phyloP scores from a whole-genome alignment of 2,329 filamentous ascomycete species.

The Ophiosphaerella narmari region DNA sequence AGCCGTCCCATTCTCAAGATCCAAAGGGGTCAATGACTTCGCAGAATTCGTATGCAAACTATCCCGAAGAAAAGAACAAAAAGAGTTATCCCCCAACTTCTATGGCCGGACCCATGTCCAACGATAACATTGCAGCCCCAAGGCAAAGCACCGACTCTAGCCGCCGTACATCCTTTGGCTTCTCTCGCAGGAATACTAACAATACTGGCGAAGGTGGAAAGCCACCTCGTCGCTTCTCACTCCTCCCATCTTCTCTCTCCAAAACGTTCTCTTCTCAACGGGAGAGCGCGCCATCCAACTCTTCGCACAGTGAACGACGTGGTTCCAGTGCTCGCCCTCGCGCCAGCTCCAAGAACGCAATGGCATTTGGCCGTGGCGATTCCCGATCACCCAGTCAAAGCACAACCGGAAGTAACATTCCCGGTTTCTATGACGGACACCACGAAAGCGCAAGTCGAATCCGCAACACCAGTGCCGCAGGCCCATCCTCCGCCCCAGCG shows the following conservation, averaged over 20 bases:
- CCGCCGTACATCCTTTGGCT: conserved; percentile 56
- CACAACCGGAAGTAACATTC: conserved; percentile 51
- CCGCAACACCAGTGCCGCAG: conserved; percentile 21
- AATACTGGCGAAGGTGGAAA: conserved; percentile 44
- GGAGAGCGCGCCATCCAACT: conserved; percentile 35
- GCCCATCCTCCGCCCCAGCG: conserved; percentile 42
- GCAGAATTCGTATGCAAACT: conserved; percentile 55
- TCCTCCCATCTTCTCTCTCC: conserved; percentile 56
- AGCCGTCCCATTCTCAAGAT: conserved; percentile 37
- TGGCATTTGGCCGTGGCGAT: conserved; percentile 52
- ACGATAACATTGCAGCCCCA: conserved; percentile 54
- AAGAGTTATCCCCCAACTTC: conserved; percentile 87
- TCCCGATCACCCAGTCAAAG: conserved; percentile 52
- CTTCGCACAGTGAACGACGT: conserved; percentile 40
- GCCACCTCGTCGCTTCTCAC: conserved; percentile 54
- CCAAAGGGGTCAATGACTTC: conserved; percentile 35
- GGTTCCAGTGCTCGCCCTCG: conserved; percentile 36
- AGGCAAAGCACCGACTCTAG: conserved; percentile 55
- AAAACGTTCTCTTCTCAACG: conserved; percentile 50
- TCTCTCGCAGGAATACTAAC: conserved; percentile 53
- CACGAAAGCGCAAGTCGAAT: conserved; percentile 37
- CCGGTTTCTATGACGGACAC: conserved; percentile 49
- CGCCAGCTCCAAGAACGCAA: conserved; percentile 42
- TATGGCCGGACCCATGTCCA: conserved; percentile 75
- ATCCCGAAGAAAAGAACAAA: conserved; percentile 58